A percentile compares a stretch with the other conserved stretches of the same genome.
These are phyloP conservation scores for Carallia brachiata DNA, from an alignment of 345 rosid species.

Conservation along the genomic window DNA sequence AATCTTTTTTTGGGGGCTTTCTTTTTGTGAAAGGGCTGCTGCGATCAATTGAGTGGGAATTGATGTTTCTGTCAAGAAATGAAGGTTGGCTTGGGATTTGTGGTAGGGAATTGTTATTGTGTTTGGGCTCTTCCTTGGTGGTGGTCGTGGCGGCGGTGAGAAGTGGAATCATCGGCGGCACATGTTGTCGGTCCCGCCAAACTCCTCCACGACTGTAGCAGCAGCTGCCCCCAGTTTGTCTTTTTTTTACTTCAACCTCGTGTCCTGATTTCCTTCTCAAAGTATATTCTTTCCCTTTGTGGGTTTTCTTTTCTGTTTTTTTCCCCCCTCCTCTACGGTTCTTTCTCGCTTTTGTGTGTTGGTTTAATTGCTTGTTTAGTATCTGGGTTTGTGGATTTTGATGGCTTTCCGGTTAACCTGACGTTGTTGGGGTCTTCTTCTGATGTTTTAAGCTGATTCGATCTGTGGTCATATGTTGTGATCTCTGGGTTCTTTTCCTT, in stretches of 20 bases:
- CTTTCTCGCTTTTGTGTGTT: not conserved
- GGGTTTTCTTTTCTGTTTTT: not conserved
- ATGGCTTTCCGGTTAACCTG: not conserved
- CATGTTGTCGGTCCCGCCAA: not conserved
- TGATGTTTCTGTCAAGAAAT: conserved; percentile 1
- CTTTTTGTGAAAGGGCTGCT: not conserved
- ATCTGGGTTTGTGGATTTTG: not conserved
- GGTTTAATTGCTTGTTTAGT: not conserved
- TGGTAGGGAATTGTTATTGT: not conserved
- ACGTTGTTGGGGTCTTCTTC: not conserved
- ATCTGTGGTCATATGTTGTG: not conserved
- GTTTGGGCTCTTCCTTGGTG: not conserved
- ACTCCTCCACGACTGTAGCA: conserved; percentile 1
- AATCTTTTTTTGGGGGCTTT: not conserved
- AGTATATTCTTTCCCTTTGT: not conserved
- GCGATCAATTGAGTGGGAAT: not conserved
- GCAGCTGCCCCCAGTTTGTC: not conserved
- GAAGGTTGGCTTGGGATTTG: not conserved
- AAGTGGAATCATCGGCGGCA: not conserved
- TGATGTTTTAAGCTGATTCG: not conserved
- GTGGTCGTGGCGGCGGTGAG: not conserved
- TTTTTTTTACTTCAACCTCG: not conserved
- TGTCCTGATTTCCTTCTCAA: not conserved
- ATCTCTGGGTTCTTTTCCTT: too few relatives aligned
- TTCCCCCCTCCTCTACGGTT: not conserved